phyloP scores from a whole-genome alignment of 2,329 filamentous ascomycete genomes.

The Hypoxylon sp. region DNA sequence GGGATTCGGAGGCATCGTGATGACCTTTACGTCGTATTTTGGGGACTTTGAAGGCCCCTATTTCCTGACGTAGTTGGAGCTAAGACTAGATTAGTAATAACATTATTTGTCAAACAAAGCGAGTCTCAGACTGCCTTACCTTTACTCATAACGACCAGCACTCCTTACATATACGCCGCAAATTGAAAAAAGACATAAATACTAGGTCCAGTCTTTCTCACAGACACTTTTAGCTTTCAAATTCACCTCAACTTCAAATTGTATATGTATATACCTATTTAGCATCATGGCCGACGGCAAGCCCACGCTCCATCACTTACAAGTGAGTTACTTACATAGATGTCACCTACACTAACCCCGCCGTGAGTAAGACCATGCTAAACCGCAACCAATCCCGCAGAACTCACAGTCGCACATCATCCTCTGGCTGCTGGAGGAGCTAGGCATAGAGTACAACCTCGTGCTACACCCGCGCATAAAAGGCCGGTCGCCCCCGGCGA shows the following conservation, averaged over 20 bases:
- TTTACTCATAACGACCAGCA: conserved; percentile 1
- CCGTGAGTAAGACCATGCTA: neutral
- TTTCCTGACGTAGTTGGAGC: neutral
- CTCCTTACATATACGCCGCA: neutral
- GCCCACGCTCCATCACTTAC: conserved; percentile 41
- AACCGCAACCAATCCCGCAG: conserved; percentile 17
- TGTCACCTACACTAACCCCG: neutral
- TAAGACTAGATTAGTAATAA: conserved; percentile 6
- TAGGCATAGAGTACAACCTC: conserved; percentile 45
- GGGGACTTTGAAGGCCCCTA: neutral
- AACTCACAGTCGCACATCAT: conserved; percentile 44
- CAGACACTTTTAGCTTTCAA: neutral
- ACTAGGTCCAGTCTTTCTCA: too few relatives aligned
- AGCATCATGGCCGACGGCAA: conserved; percentile 36
- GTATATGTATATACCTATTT: neutral
- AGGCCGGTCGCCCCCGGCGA: conserved; percentile 24
- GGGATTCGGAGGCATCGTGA: neutral
- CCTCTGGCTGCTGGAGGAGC: conserved; percentile 46
- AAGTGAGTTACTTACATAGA: conserved; percentile 27
- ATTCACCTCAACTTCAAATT: neutral
- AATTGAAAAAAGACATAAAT: conserved; percentile 1
- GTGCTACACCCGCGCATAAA: conserved; percentile 34
- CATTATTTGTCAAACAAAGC: conserved; percentile 13
- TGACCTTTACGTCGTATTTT: neutral
- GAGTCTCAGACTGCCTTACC: conserved; percentile 24